phyloP scores from a whole-genome alignment of 371 early-diverging fungal genomes.

The Nematocida minor region DNA sequence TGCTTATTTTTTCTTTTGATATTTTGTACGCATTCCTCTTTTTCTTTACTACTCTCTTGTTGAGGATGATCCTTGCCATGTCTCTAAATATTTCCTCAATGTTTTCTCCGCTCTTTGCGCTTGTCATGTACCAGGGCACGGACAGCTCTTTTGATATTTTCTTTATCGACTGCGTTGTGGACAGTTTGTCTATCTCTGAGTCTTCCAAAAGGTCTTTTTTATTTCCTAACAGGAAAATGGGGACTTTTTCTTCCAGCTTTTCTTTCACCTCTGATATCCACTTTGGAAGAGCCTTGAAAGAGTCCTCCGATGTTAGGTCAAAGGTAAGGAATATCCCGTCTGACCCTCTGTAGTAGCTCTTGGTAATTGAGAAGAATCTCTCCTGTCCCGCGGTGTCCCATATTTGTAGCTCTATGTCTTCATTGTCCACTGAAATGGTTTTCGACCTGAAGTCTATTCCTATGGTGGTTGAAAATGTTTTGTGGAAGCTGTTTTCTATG shows the following conservation, averaged over 20 bases:
- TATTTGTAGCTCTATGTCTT: constrained; percentile 79
- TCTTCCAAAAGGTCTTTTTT: constrained; percentile 79
- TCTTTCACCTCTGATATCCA: constrained; percentile 92
- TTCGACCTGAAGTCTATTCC: constrained; percentile 62
- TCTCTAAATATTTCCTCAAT: constrained; percentile 60
- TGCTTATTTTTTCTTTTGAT: constrained; percentile 2
- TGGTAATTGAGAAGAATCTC: constrained; percentile 89
- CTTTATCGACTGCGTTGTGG: constrained; percentile 1
- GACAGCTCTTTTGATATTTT: constrained; percentile 20
- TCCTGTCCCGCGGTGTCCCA: constrained; percentile 94
- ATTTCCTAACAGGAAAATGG: constrained; percentile 83
- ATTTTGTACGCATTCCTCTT: background rate
- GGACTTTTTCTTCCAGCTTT: constrained; percentile 81
- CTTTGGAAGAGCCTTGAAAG: constrained; percentile 84
- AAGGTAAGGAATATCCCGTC: constrained; percentile 93
- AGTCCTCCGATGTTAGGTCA: constrained; percentile 84
- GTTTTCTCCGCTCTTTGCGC: constrained; percentile 64
- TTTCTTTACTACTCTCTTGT: background rate
- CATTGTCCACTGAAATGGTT: constrained; percentile 75
- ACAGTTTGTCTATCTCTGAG: background rate
- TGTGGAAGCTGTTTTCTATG: constrained; percentile 56
- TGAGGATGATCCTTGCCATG: constrained; percentile 31
- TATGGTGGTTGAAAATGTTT: constrained; percentile 58
- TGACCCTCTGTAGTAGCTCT: constrained; percentile 96
- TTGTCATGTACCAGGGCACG: constrained; percentile 51